phyloP scores from a whole-genome alignment of 1,139 yeast species.

The Taphrina communis region DNA sequence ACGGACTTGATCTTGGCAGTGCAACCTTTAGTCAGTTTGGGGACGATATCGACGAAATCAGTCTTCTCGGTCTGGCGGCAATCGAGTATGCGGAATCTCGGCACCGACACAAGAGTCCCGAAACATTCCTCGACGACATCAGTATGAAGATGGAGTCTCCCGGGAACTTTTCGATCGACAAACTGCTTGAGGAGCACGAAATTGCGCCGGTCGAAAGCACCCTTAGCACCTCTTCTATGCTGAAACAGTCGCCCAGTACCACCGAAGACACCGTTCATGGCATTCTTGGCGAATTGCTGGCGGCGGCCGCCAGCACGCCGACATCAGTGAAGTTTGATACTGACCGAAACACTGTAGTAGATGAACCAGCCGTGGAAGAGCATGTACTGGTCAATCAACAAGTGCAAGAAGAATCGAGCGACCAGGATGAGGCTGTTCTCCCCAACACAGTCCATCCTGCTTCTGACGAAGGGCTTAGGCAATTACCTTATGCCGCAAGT shows the following conservation, averaged over 20 bases:
- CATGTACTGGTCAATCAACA: not conserved
- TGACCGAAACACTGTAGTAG: not conserved
- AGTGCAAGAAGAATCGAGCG: not conserved
- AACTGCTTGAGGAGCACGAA: slow-evolving; percentile 5
- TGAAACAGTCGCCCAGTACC: slow-evolving; percentile 11
- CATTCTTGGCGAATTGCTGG: not conserved
- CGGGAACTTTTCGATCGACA: slow-evolving; percentile 12
- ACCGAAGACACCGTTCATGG: not conserved
- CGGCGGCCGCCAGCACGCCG: not conserved
- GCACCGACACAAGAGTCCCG: not conserved
- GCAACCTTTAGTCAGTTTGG: slow-evolving; percentile 3
- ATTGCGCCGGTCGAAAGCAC: not conserved
- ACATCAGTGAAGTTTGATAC: not conserved
- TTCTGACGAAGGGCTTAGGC: not conserved
- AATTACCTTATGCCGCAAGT: not conserved
- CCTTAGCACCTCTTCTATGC: not conserved
- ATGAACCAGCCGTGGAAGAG: not conserved
- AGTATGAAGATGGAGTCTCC: slow-evolving; percentile 24
- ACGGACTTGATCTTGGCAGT: not conserved
- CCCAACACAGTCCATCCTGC: not conserved
- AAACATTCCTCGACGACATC: slow-evolving; percentile 7
- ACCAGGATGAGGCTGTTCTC: not conserved
- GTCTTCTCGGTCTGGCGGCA: slow-evolving; percentile 20
- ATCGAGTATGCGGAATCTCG: slow-evolving; percentile 4
- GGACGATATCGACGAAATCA: slow-evolving; percentile 26